These are phyloP conservation scores for Phaeosphaeriaceae sp. DNA, from an alignment of 2,329 filamentous ascomycete genomes.

Conservation along the genomic window DNA sequence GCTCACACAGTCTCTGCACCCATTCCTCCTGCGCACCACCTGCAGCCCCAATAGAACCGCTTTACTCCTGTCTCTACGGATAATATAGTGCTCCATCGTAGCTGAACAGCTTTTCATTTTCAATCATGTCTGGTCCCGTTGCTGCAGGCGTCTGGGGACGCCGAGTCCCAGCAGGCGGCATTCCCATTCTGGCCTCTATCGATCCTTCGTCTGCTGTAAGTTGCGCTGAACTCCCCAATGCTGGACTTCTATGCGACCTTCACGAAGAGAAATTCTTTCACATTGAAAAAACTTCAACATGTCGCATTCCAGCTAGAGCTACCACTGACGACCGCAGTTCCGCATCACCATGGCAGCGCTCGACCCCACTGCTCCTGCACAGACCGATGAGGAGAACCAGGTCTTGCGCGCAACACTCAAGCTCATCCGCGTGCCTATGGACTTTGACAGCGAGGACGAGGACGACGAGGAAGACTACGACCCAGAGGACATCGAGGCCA, in stretches of 20 bases:
- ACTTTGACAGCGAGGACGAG: constrained; percentile 65
- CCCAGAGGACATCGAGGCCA: constrained; percentile 53
- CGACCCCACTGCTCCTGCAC: constrained; percentile 77
- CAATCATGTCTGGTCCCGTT: constrained; percentile 45
- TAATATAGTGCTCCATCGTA: neutral
- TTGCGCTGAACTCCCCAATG: constrained; percentile 26
- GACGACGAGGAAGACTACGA: constrained; percentile 57
- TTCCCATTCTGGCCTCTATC: constrained; percentile 76
- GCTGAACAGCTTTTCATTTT: constrained; percentile 9
- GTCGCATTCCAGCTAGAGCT: constrained; percentile 7
- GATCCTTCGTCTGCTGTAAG: constrained; percentile 86
- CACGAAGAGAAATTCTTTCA: neutral
- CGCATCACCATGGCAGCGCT: constrained; percentile 98
- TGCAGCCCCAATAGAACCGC: constrained; percentile 8
- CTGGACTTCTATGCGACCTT: neutral
- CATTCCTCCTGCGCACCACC: constrained; percentile 16
- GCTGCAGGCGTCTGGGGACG: constrained; percentile 89
- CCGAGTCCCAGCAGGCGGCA: constrained; percentile 83
- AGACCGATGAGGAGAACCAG: constrained; percentile 49
- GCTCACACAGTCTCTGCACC: neutral
- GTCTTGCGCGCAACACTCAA: constrained; percentile 86
- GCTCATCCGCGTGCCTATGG: constrained; percentile 76
- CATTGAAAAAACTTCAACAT: neutral
- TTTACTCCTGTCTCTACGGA: neutral
- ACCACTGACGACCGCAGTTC: constrained; percentile 66